phyloP scores from a whole-genome alignment of 2,329 filamentous ascomycete species.

The Aspergillus viridinutans region DNA sequence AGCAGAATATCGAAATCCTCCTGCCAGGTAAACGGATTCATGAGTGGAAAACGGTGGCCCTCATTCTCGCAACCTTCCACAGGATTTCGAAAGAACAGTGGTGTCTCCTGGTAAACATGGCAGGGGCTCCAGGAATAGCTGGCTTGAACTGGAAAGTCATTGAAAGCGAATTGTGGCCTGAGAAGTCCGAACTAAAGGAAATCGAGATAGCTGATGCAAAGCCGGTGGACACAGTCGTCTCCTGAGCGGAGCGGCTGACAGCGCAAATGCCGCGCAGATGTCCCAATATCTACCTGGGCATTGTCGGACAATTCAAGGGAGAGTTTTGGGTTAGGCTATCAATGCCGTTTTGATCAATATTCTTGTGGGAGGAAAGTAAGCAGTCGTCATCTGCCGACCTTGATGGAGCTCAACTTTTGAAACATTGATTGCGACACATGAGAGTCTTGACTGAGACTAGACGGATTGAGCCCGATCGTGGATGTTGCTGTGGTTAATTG shows the following conservation, averaged over 20 bases:
- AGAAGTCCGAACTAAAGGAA: conserved; percentile 1
- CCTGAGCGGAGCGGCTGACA: neutral
- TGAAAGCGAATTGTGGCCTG: conserved; percentile 6
- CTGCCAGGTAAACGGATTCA: conserved; percentile 20
- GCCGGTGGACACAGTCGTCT: neutral
- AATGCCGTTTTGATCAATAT: neutral
- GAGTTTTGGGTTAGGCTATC: neutral
- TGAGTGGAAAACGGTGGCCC: conserved; percentile 25
- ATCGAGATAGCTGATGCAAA: neutral
- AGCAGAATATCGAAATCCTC: conserved; percentile 20
- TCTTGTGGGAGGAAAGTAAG: neutral
- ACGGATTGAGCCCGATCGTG: neutral
- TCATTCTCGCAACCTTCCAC: conserved; percentile 25
- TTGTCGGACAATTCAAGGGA: neutral
- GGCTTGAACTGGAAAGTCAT: conserved; percentile 23
- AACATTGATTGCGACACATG: neutral
- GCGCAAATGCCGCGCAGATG: neutral
- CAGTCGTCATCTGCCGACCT: neutral
- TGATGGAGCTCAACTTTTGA: neutral
- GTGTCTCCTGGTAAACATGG: conserved; percentile 17
- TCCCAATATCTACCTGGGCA: neutral
- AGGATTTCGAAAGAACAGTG: conserved; percentile 18
- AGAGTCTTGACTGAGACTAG: neutral
- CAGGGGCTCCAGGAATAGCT: conserved; percentile 13
- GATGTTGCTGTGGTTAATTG: neutral